These are phyloP conservation scores for Neurospora sp. DNA, from an alignment of 495 filamentous ascomycete genomes.

Conservation along the genomic window DNA sequence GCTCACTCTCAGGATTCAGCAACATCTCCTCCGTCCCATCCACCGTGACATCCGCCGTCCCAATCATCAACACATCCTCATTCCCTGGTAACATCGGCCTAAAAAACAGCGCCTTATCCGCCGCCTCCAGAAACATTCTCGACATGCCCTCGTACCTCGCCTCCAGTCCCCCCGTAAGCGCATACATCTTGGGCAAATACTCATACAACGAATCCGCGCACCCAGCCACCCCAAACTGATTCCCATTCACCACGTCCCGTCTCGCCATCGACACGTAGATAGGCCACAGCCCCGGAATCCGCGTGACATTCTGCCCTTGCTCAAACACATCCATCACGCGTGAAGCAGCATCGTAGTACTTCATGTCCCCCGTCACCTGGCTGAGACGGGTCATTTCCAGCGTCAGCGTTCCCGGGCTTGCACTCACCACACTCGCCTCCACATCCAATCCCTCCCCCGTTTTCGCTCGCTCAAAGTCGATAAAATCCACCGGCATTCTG, in stretches of 20 bases:
- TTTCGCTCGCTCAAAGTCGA: conserved; percentile 43
- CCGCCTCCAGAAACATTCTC: conserved; percentile 51
- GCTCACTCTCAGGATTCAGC: conserved; percentile 30
- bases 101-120: conserved; percentile 61
- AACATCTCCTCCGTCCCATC: conserved; percentile 13
- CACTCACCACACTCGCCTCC: conserved; percentile 21
- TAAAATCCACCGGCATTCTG: conserved; percentile 64
- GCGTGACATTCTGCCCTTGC: conserved; percentile 54
- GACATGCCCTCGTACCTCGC: conserved; percentile 73
- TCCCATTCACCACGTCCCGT: conserved; percentile 25
- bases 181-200: conserved; percentile 66
- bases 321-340: conserved; percentile 72
- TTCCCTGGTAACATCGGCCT: conserved; percentile 64
- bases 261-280: conserved; percentile 51
- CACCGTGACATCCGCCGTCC: conserved; percentile 24
- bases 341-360: conserved; percentile 85
- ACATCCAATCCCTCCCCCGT: conserved; percentile 21
- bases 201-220: conserved; percentile 81
- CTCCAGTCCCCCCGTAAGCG: conserved; percentile 65
- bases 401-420: conserved; percentile 47
- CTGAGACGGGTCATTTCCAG: conserved; percentile 81
- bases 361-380: conserved; percentile 73
- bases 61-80: conserved; percentile 60
- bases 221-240: conserved; percentile 58
- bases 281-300: conserved; percentile 79